A percentile compares a stretch with the other conserved stretches of the same genome.
phyloP scores from a whole-genome alignment of 495 filamentous ascomycete species.

The Podospora australis region DNA sequence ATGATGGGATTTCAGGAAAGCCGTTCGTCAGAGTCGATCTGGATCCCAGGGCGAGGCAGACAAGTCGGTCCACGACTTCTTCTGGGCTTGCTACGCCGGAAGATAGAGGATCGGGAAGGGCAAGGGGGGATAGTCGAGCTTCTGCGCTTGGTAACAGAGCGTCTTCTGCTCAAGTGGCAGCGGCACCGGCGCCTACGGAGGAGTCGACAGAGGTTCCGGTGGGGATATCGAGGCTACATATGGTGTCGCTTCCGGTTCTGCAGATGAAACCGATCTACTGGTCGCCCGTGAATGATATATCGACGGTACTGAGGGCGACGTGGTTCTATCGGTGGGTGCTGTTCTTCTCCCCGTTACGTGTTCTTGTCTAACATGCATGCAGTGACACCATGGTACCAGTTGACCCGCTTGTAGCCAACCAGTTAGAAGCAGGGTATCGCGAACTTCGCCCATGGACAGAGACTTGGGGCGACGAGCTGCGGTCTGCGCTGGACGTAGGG shows the following conservation, averaged over 20 bases:
- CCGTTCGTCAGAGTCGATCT: conserved; percentile 39
- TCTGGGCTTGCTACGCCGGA: conserved; percentile 16
- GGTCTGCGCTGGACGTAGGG: conserved; percentile 85
- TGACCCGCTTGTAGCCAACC: conserved; percentile 82
- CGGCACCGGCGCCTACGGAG: background rate
- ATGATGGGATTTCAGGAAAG: conserved; percentile 42
- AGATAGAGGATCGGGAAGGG: conserved; percentile 13
- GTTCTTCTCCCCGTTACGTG: background rate
- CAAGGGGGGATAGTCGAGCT: conserved; percentile 13
- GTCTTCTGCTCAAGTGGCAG: background rate
- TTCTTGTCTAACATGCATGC: background rate
- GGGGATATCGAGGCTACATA: conserved; percentile 66
- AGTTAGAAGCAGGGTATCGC: conserved; percentile 79
- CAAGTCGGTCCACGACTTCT: conserved; percentile 9
- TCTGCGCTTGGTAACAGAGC: background rate
- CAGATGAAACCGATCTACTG: conserved; percentile 97
- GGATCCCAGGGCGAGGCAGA: conserved; percentile 2
- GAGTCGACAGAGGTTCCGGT: conserved; percentile 57
- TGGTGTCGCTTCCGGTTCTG: conserved; percentile 49
- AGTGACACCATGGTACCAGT: conserved; percentile 86
- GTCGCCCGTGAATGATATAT: conserved; percentile 89
- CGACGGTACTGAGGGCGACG: conserved; percentile 74
- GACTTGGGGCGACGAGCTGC: conserved; percentile 89
- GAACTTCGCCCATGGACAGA: conserved; percentile 85
- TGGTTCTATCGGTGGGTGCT: conserved; percentile 74